Base-by-base conservation (phyloP, 148 eudicot species). In the Vaccinium macrocarpon region DNA sequence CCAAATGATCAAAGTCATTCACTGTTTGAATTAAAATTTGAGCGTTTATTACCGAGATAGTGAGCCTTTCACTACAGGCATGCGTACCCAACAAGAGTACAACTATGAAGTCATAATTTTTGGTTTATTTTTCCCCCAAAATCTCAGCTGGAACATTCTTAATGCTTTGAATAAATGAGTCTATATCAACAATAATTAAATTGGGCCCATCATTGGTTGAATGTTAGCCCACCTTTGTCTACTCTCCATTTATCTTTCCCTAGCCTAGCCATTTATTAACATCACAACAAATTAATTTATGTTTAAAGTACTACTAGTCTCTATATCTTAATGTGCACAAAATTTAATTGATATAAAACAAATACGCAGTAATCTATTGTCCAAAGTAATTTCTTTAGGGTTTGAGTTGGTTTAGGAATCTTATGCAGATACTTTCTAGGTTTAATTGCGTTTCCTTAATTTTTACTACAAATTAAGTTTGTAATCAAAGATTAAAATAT, bases 161-260 rank as follows among this genome's bases (percentile, higher is more conserved):
- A 81, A 76, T 82, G 78, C 61, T 76, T 80, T 52, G 84, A 84
- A 86, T 86, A 50, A 50, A 86, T 86, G 77, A 88, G 84, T 73
- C 66, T 81, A 75, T 19, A 50, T 57, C 56, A 66, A 48, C 52
- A 81, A 88, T 88, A 15, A 88, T 88, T 84, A 48, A 4, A 68
- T 23, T 32, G 15, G 66, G 87, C 71, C 87, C 78, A 18, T 82
- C 46, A 66, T 66, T 48, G 7, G 83, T 83, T 79, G n/a, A 76
- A 84, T 46, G 74, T 81, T n/a, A 76, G 82, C 81, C 82, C 75
- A 83, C 87, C 19, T 51, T 51, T 51, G 42, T 27, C 81, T 52
- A 51, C 35, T 14, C 19, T 49, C 79, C n/a, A 23, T 21, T 76
- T n/a, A 50, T 25, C 21, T 25, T 49, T 51, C 32, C 78, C n/a